These are phyloP conservation scores for Pisolithus sp. DNA, from an alignment of 768 basidiomycete species.

Conservation along the genomic window DNA sequence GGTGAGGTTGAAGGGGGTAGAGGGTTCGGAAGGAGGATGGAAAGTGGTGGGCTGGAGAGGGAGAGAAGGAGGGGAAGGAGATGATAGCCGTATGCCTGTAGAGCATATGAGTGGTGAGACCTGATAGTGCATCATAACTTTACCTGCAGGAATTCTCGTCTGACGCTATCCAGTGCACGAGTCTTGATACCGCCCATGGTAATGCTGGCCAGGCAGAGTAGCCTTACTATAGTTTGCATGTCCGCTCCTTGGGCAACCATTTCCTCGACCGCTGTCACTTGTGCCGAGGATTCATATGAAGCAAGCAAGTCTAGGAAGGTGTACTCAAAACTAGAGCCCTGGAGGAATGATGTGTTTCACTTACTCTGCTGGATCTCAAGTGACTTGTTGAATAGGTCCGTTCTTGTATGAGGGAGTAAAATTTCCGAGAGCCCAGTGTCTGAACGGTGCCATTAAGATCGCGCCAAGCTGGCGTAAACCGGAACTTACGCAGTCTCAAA, in stretches of 20 bases:
- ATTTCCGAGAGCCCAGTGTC: constrained; percentile 95
- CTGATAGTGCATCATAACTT: constrained; percentile 5
- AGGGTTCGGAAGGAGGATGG: constrained; percentile 61
- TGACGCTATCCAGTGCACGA: constrained; percentile 80
- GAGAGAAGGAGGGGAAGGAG: constrained; percentile 63
- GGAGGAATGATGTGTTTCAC: constrained; percentile 13
- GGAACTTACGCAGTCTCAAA: constrained; percentile 71
- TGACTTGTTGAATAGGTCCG: constrained; percentile 84
- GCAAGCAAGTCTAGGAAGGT: constrained; percentile 74
- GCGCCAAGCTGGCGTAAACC: neutral
- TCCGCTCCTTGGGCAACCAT: constrained; percentile 84
- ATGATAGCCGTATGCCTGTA: constrained; percentile 70
- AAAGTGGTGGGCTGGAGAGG: constrained; percentile 58
- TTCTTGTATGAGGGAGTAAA: constrained; percentile 75
- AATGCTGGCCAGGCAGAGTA: constrained; percentile 83
- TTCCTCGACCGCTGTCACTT: constrained; percentile 85
- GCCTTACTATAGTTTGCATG: constrained; percentile 67
- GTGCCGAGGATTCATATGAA: constrained; percentile 76
- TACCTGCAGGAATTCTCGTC: constrained; percentile 86
- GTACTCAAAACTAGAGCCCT: constrained; percentile 5
- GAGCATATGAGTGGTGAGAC: constrained; percentile 16
- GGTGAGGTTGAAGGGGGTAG: constrained; percentile 46
- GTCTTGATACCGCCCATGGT: constrained; percentile 81
- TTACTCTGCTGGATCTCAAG: constrained; percentile 95
- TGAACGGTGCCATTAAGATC: constrained; percentile 25